phyloP scores from a whole-genome alignment of 495 filamentous ascomycete species.

The Penicillium macrosclerotiorum region DNA sequence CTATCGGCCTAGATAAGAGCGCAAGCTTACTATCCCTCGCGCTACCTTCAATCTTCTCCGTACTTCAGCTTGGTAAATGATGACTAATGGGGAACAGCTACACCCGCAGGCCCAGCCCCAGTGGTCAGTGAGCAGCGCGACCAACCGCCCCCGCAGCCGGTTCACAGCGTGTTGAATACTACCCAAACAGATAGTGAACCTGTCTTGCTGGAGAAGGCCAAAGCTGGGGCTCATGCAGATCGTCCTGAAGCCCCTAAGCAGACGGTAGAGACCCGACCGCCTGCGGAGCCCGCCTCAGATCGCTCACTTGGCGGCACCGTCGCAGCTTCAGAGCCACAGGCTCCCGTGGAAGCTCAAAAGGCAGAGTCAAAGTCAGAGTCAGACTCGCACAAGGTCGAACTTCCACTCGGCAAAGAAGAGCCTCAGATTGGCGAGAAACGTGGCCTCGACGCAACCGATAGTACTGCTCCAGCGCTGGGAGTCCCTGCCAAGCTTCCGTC shows the following conservation, averaged over 20 bases:
- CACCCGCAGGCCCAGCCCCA: constrained; percentile 2
- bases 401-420: constrained; percentile 5
- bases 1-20: background rate
- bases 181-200: constrained; percentile 17
- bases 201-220: constrained; percentile 5
- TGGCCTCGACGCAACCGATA: constrained; percentile 22
- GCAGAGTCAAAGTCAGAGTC: constrained; percentile 8
- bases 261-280: constrained; percentile 1
- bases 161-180: constrained; percentile 15
- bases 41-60: no score
- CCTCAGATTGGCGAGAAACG: constrained; percentile 32
- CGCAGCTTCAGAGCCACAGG: constrained; percentile 9
- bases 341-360: background rate
- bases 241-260: constrained; percentile 10
- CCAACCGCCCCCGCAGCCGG: constrained; percentile 16
- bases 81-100: constrained; percentile 17
- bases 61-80: constrained; percentile 8
- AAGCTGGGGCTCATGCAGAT: constrained; percentile 8
- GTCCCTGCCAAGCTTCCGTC: constrained; percentile 3
- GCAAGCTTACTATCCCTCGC: background rate
- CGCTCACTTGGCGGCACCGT: constrained; percentile 5
- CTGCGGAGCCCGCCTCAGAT: constrained; percentile 1
- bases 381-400: constrained; percentile 17
- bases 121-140: constrained; percentile 10
- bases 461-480: background rate